Percentiles rank a stretch among this genome's conserved stretches.
phyloP scores from a whole-genome alignment of 352 stramenopile genomes.

The Phytophthora sp. region DNA sequence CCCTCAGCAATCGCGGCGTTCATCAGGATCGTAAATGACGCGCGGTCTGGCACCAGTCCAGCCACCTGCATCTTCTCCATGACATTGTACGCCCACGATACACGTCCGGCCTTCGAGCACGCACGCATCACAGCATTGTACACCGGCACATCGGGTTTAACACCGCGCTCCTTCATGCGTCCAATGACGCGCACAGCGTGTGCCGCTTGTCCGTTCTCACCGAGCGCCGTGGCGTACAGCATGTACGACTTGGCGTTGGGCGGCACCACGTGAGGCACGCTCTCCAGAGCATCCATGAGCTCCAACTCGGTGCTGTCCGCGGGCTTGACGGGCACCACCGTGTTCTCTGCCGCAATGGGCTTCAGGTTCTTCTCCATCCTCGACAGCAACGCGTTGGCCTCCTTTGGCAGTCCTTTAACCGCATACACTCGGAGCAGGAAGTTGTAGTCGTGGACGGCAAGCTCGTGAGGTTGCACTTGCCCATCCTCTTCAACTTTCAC shows the following conservation, averaged over 20 bases:
- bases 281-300: conserved; percentile 49
- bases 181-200: conserved; percentile 74
- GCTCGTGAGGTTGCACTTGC: conserved; percentile 21
- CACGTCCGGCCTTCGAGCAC: conserved; percentile 65
- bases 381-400: conserved; percentile 74
- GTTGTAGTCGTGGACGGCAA: conserved; percentile 77
- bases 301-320: conserved; percentile 35
- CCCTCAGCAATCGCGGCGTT: conserved; percentile 73
- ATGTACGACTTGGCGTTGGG: conserved; percentile 77
- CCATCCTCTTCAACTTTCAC: conserved; percentile 32
- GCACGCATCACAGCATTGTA: conserved; percentile 89
- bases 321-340: conserved; percentile 21
- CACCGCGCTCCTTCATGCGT: conserved; percentile 80
- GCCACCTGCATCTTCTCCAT: conserved; percentile 88
- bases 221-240: conserved; percentile 76
- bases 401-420: conserved; percentile 57
- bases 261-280: conserved; percentile 53
- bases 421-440: conserved; percentile 79
- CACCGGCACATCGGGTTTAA: conserved; percentile 56
- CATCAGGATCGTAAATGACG: conserved; percentile 85
- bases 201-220: conserved; percentile 47
- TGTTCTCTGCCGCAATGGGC: neutral
- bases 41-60: conserved; percentile 62
- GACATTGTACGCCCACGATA: conserved; percentile 86
- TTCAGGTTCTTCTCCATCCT: conserved; percentile 77